Evolutionary conservation across 495 filamentous ascomycete species (phyloP).

Genomic region (Stereocaulon alpinum): DNA sequence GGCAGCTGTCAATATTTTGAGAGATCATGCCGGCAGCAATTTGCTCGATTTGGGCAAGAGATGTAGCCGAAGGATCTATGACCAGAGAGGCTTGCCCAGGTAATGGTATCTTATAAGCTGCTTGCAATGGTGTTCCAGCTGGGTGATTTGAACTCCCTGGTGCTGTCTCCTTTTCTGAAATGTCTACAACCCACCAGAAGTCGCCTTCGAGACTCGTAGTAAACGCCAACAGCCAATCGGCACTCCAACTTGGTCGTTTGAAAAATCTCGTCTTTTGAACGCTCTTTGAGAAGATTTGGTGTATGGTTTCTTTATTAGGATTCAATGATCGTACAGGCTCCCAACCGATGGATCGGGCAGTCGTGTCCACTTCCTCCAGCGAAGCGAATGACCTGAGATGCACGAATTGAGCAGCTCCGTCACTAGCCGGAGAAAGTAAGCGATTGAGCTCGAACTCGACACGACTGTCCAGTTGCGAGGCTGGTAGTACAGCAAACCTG

Average conservation of each 20-base stretch:
- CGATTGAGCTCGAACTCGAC: slow-evolving; percentile 45
- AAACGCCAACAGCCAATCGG: slow-evolving; percentile 58
- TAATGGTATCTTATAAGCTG: slow-evolving; percentile 23
- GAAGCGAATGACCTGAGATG: slow-evolving; percentile 46
- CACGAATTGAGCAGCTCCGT: slow-evolving; percentile 41
- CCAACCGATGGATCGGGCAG: slow-evolving; percentile 53
- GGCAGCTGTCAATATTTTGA: slow-evolving; percentile 25
- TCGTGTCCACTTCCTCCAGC: slow-evolving; percentile 52
- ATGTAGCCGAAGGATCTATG: slow-evolving; percentile 21
- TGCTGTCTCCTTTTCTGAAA: slow-evolving; percentile 32
- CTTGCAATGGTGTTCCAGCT: slow-evolving; percentile 10
- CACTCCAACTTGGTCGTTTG: slow-evolving; percentile 48
- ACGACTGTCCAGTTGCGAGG: slow-evolving; percentile 29
- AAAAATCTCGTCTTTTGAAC: slow-evolving; percentile 54
- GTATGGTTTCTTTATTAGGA: slow-evolving; percentile 46
- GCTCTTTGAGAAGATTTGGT: slow-evolving; percentile 49
- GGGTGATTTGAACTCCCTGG: background rate
- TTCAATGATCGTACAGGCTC: slow-evolving; percentile 40
- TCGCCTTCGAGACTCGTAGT: slow-evolving; percentile 64
- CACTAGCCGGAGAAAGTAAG: slow-evolving; percentile 25
- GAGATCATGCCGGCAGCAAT: slow-evolving; percentile 32
- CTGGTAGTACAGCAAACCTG: slow-evolving; percentile 41
- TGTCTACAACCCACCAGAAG: slow-evolving; percentile 62
- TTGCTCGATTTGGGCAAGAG: slow-evolving; percentile 29
- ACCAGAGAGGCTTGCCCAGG: slow-evolving; percentile 17